Evolutionary conservation across 176 grass and related monocot genomes (phyloP).

Genomic region (Lolium perenne): DNA sequence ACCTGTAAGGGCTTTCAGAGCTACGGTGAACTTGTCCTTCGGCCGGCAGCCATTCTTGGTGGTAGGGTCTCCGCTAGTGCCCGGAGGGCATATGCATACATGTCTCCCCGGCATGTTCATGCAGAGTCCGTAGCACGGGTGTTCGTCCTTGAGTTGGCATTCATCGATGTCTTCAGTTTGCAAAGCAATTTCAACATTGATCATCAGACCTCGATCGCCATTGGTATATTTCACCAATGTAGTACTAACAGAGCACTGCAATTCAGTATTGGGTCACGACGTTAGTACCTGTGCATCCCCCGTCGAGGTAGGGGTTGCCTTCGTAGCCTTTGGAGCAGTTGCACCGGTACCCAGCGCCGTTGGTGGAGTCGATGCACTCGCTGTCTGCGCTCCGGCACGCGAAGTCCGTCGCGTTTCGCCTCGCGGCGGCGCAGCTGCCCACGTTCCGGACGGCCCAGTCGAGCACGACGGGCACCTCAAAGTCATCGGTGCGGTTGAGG

Average conservation of each 20-base stretch:
- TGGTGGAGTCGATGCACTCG: conserved; percentile 11
- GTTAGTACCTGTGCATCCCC: too few species aligned
- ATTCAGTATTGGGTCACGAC: too few species aligned
- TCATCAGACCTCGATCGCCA: too few species aligned
- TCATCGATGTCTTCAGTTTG: conserved; percentile 40
- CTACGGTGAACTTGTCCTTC: conserved; percentile 52
- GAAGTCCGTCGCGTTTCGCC: conserved; percentile 36
- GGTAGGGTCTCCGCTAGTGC: conserved; percentile 39
- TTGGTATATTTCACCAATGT: too few species aligned
- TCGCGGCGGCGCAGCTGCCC: conserved; percentile 39
- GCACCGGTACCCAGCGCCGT: conserved; percentile 59
- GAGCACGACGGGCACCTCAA: too few species aligned
- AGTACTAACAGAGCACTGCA: too few species aligned
- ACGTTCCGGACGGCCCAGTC: conserved; percentile 59
- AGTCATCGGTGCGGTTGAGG: background rate
- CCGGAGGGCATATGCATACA: conserved; percentile 48
- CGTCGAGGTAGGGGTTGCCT: too few species aligned
- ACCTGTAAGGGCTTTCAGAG: conserved; percentile 67
- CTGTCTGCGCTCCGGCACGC: conserved; percentile 45
- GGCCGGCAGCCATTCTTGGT: conserved; percentile 42
- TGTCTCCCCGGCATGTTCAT: conserved; percentile 34
- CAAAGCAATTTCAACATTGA: too few species aligned
- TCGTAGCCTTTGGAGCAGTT: conserved; percentile 50
- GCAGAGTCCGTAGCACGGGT: conserved; percentile 57
- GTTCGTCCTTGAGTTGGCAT: conserved; percentile 18